These are phyloP conservation scores for Poronia punctata DNA, from an alignment of 495 filamentous ascomycete genomes.

Conservation along the genomic window DNA sequence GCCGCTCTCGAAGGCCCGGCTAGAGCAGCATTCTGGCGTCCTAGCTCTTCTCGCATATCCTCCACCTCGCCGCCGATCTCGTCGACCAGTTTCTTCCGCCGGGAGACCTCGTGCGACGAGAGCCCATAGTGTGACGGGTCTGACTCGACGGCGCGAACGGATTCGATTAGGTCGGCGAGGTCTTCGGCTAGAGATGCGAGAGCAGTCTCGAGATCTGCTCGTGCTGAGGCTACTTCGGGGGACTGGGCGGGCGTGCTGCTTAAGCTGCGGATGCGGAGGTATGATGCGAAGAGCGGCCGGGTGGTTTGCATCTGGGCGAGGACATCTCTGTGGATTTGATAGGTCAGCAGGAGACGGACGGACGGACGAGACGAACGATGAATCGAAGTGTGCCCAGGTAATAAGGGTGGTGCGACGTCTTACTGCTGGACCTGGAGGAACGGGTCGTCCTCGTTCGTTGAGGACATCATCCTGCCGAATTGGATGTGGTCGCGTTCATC, in stretches of 20 bases:
- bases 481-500: conserved; percentile 22
- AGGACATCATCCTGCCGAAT: conserved; percentile 57
- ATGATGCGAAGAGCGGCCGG: conserved; percentile 84
- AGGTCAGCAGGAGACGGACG: no score
- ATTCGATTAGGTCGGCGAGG: conserved; percentile 80
- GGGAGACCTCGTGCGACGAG: conserved; percentile 71
- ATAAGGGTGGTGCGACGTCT: conserved; percentile 16
- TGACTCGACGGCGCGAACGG: conserved; percentile 79
- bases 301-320: conserved; percentile 70
- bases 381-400: no score
- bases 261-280: conserved; percentile 89
- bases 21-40: conserved; percentile 32
- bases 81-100: conserved; percentile 74
- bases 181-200: conserved; percentile 75
- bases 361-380: no score
- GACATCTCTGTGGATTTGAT: conserved; percentile 67
- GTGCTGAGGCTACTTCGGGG: conserved; percentile 81
- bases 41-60: conserved; percentile 78
- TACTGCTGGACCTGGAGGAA: conserved; percentile 92
- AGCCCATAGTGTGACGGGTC: conserved; percentile 88
- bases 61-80: conserved; percentile 86
- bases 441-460: conserved; percentile 70
- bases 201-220: conserved; percentile 70
- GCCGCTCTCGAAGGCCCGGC: conserved; percentile 15
- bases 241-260: conserved; percentile 44